These are phyloP conservation scores for Neurospora sp. DNA, from an alignment of 495 filamentous ascomycete species.

Conservation along the genomic window DNA sequence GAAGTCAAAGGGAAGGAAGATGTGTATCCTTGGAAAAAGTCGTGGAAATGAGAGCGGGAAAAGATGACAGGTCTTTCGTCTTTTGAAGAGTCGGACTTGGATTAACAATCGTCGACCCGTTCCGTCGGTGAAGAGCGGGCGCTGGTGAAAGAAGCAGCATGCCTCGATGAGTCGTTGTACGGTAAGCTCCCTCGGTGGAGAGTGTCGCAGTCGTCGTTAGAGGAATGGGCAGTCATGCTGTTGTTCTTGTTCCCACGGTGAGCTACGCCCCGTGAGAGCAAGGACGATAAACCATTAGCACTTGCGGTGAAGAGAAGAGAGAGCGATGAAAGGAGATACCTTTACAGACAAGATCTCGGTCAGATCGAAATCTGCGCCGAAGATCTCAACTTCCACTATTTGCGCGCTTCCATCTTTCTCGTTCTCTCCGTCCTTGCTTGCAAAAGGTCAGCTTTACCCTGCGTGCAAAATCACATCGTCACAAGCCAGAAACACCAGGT, in stretches of 20 bases:
- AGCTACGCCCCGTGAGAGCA: neutral
- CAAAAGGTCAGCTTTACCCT: neutral
- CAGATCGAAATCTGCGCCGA: too few species aligned
- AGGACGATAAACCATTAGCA: neutral
- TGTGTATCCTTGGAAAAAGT: too few species aligned
- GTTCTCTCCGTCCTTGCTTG: neutral
- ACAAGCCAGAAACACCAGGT: neutral
- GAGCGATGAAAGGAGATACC: too few species aligned
- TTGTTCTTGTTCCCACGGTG: neutral
- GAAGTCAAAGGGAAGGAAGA: neutral
- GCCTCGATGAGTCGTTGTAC: neutral
- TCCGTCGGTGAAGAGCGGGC: neutral
- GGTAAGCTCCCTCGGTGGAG: neutral
- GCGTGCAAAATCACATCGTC: neutral
- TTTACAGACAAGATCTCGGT: neutral
- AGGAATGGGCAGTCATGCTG: too few species aligned
- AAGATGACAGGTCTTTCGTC: neutral
- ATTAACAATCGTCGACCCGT: neutral
- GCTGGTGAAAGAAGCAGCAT: neutral
- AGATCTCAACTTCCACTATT: neutral
- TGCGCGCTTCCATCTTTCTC: neutral
- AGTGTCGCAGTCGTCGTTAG: neutral
- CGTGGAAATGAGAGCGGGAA: neutral
- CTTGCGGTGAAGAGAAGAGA: neutral
- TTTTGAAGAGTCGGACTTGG: neutral